Base-by-base conservation (phyloP, 176 grass and related monocot genomes). In the Zizania latifolia region DNA sequence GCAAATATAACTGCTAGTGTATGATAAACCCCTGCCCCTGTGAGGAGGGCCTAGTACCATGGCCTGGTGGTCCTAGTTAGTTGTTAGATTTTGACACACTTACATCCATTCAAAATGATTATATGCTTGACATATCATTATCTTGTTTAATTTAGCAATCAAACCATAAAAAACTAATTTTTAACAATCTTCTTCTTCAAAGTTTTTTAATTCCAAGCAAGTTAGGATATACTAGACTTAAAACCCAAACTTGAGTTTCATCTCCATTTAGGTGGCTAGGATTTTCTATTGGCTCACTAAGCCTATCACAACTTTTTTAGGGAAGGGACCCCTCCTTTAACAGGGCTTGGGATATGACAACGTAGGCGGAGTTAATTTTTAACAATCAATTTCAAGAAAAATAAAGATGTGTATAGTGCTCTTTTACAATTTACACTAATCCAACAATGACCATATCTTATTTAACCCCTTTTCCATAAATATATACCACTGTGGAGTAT, bases 1-100 rank as follows among this genome's bases (percentile, higher is more conserved):
- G 35, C 44, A 74, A 54, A 75, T 69, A 83, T 79, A 68, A 68
- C 61, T 66, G 60, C 74, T 34, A 83, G 61, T 83, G 50, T 78
- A 78, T 72, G 75, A 69, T 57, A 64, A 48, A 79, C 41, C 53
- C 82, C 33, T 79, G 41, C 53, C 80, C 84, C 67, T 61, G 23
- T 55, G 48, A 53, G 13, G 40, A 83, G 68, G 75, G 60, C 37
- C 78, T 79, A 73, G 68, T 79, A 78, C 69, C 35, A 66, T 77
- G 61, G 24, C 35, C 48, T 35, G 24, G 34, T 74, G 61, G 38
- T 63, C 80, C 75, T 79, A 74, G 14, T 3, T 78, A 79, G 75
- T 39, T 74, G 39, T 74, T 74, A 57, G 30, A 62, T 87, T 33
- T 83, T 74, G 68, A 79, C n/a, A 62, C 10, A 61, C 51, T 32